phyloP scores from a whole-genome alignment of 2,329 filamentous ascomycete species.

The Chrysosporium queenslandicum region DNA sequence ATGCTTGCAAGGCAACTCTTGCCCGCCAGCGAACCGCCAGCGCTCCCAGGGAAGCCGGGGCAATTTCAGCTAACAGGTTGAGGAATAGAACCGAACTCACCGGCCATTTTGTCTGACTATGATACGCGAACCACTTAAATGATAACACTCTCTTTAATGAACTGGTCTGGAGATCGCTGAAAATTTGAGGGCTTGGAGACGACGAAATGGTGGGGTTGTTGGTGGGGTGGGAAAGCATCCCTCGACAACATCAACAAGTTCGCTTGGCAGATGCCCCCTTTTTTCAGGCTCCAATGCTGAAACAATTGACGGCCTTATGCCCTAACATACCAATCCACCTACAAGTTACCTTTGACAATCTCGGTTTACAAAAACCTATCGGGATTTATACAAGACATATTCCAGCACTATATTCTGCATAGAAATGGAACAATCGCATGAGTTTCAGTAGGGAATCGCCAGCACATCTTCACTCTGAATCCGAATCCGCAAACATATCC shows the following conservation, averaged over 20 bases:
- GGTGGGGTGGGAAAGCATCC: constrained; percentile 10
- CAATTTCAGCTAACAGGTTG: not conserved
- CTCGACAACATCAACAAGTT: not conserved
- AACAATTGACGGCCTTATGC: not conserved
- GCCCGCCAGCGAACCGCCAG: not conserved
- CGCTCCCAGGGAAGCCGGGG: not conserved
- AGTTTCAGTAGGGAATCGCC: too few relatives aligned
- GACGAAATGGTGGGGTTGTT: constrained; percentile 16
- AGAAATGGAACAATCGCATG: not conserved
- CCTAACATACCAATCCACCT: not conserved
- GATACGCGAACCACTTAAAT: not conserved
- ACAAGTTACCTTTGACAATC: too few relatives aligned
- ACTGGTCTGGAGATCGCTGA: not conserved
- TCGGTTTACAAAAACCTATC: too few relatives aligned
- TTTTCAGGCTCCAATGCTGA: not conserved
- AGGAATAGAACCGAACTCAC: constrained; percentile 3
- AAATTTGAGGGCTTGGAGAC: constrained; percentile 4
- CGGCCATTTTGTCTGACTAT: constrained; percentile 14
- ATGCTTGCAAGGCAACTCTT: not conserved
- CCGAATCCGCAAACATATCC: constrained; percentile 80
- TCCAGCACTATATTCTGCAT: too few relatives aligned
- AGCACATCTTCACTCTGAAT: constrained; percentile 36
- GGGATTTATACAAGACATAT: too few relatives aligned
- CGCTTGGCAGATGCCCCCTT: constrained; percentile 7
- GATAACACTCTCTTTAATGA: constrained; percentile 5